A percentile compares a stretch with the other conserved stretches of the same genome.
Evolutionary conservation across 2,329 filamentous ascomycete species (phyloP).

Genomic region (Helicocarpus griseus): DNA sequence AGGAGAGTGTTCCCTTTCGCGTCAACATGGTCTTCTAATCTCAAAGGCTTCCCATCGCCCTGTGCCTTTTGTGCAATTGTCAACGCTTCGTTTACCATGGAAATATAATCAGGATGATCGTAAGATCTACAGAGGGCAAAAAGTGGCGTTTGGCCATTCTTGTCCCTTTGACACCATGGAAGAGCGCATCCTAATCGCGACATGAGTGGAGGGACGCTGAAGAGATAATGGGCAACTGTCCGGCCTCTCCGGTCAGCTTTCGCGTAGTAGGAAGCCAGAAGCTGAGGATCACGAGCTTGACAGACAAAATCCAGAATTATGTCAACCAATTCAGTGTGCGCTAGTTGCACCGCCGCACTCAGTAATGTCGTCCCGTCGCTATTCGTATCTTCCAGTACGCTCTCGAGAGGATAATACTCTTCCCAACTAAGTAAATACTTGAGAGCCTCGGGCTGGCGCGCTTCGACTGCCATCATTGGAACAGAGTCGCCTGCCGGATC

Average conservation of each 20-base stretch:
- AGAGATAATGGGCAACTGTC: slow-evolving; percentile 90
- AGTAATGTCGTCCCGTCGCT: slow-evolving; percentile 83
- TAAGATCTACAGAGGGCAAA: slow-evolving; percentile 94
- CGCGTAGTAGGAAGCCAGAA: slow-evolving; percentile 59
- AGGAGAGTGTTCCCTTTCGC: slow-evolving; percentile 85
- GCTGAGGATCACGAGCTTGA: slow-evolving; percentile 43
- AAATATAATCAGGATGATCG: slow-evolving; percentile 75
- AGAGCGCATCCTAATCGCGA: slow-evolving; percentile 64
- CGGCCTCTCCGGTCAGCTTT: slow-evolving; percentile 75
- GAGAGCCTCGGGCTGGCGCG: slow-evolving; percentile 60
- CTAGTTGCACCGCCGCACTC: slow-evolving; percentile 81
- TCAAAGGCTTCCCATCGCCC: slow-evolving; percentile 66
- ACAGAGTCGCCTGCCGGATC: slow-evolving; percentile 69
- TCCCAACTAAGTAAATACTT: slow-evolving; percentile 68
- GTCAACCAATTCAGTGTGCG: slow-evolving; percentile 64
- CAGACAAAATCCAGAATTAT: slow-evolving; percentile 64
- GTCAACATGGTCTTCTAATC: slow-evolving; percentile 88
- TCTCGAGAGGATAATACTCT: slow-evolving; percentile 61
- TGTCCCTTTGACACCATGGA: slow-evolving; percentile 84
- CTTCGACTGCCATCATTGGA: slow-evolving; percentile 74
- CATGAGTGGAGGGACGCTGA: slow-evolving; percentile 79
- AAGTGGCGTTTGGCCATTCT: slow-evolving; percentile 93
- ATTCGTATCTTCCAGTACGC: slow-evolving; percentile 73
- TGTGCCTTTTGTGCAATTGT: slow-evolving; percentile 65
- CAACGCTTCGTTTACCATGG: slow-evolving; percentile 79